phyloP scores from a whole-genome alignment of 257 asterid genomes.

The Nicotiana knightiana region DNA sequence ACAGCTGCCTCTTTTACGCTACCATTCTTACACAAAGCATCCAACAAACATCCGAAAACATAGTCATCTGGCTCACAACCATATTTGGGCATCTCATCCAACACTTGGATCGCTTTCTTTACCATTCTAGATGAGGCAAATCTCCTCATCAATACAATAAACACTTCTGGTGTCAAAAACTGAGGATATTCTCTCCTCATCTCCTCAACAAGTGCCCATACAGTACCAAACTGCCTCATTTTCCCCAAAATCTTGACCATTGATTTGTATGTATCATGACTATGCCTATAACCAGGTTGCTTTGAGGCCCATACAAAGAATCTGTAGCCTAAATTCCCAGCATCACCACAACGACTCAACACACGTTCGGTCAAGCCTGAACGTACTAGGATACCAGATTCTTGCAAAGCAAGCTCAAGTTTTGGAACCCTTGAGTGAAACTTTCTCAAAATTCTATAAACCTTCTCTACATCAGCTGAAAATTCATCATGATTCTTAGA shows the following conservation, averaged over 20 bases:
- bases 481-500: conserved; percentile 46
- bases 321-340: conserved; percentile 84
- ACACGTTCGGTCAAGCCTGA: conserved; percentile 82
- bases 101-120: conserved; percentile 77
- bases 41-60: conserved; percentile 82
- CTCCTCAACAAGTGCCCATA: conserved; percentile 95
- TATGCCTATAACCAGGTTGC: conserved; percentile 72
- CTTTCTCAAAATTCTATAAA: conserved; percentile 57
- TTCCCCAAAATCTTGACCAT: conserved; percentile 72
- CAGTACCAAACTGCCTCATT: conserved; percentile 93
- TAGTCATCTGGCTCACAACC: conserved; percentile 91
- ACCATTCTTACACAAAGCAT: conserved; percentile 87
- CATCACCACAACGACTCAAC: conserved; percentile 87
- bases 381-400: conserved; percentile 64
- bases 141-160: conserved; percentile 83
- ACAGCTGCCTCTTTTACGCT: conserved; percentile 82
- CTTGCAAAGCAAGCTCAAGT: conserved; percentile 76
- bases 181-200: conserved; percentile 82
- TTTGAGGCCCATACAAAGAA: conserved; percentile 81
- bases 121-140: conserved; percentile 89
- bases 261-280: conserved; percentile 69
- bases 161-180: conserved; percentile 61
- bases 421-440: conserved; percentile 78
- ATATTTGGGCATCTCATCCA: conserved; percentile 91
- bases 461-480: conserved; percentile 72